Conservation (phyloP, 352 stramenopile genomes). For the Phytophthora pluvialis region DNA sequence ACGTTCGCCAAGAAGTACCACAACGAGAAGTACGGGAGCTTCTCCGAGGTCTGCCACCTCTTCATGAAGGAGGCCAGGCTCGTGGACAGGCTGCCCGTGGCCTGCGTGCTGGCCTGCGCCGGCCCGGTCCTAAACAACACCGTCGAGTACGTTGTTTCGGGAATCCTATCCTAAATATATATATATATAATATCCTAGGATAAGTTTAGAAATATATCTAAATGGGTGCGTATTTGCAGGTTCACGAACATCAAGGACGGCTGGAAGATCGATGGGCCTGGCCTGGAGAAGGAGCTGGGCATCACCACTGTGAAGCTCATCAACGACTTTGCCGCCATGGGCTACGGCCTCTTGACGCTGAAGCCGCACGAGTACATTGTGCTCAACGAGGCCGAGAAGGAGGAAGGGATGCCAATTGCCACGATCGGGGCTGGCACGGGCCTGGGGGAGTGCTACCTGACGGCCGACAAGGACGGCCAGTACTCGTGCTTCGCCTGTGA, state of each 20-base stretch:
- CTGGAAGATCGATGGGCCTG: constrained; percentile 89
- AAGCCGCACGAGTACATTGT: constrained; percentile 93
- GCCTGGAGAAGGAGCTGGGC: constrained; percentile 79
- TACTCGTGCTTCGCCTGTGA: constrained; percentile 95
- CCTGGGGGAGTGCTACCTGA: constrained; percentile 97
- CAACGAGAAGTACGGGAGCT: constrained; percentile 84
- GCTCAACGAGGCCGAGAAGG: constrained; percentile 77
- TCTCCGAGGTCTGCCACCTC: constrained; percentile 90
- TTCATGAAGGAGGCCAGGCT: constrained; percentile 95
- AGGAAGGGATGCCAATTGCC: constrained; percentile 90
- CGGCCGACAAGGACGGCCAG: constrained; percentile 75
- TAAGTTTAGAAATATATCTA: constrained; percentile 2
- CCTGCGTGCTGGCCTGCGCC: constrained; percentile 80
- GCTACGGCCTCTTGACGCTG: constrained; percentile 96
- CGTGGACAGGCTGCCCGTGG: constrained; percentile 58
- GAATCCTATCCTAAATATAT: constrained; percentile 1
- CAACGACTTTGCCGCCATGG: constrained; percentile 98
- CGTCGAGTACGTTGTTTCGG: constrained; percentile 63
- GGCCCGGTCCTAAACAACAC: constrained; percentile 86
- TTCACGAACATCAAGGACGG: constrained; percentile 95
- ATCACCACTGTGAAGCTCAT: constrained; percentile 93
- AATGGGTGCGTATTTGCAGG: constrained; percentile 33
- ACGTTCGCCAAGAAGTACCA: constrained; percentile 89
- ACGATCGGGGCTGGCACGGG: constrained; percentile 97
- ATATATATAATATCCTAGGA: no score